A percentile compares a stretch with the other conserved stretches of the same genome.
Evolutionary conservation across 306 rosid species (phyloP).

Genomic region (Casuarina equisetifolia): DNA sequence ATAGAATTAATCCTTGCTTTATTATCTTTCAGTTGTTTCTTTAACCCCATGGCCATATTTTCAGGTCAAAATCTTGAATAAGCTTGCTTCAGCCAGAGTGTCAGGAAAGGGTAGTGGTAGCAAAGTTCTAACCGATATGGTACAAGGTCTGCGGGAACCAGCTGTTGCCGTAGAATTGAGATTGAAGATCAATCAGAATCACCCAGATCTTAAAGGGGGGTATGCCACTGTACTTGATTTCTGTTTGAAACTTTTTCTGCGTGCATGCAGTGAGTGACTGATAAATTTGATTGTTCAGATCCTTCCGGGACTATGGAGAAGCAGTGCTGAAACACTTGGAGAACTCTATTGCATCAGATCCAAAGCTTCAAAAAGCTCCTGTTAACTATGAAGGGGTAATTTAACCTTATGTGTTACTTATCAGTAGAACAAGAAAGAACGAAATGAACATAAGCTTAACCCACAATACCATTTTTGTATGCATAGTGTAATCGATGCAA

Average conservation of each 20-base stretch:
- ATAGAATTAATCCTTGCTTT: not conserved
- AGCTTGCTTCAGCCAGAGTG: slow-evolving; percentile 89
- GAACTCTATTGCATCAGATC: slow-evolving; percentile 52
- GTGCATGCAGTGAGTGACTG: slow-evolving; percentile 32
- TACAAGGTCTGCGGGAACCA: slow-evolving; percentile 82
- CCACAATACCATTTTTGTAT: too few species aligned
- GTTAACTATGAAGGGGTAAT: slow-evolving; percentile 91
- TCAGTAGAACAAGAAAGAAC: not conserved
- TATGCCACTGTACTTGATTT: slow-evolving; percentile 32
- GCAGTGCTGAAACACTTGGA: slow-evolving; percentile 78
- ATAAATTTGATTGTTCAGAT: slow-evolving; percentile 50
- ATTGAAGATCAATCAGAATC: slow-evolving; percentile 78
- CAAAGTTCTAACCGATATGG: slow-evolving; percentile 76
- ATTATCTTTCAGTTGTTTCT: slow-evolving; percentile 1
- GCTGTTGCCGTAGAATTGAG: slow-evolving; percentile 72
- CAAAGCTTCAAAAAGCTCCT: slow-evolving; percentile 72
- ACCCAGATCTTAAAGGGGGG: slow-evolving; percentile 91
- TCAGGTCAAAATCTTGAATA: slow-evolving; percentile 92
- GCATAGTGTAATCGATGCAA: not conserved
- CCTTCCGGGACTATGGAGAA: slow-evolving; percentile 89
- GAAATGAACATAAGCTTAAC: not conserved
- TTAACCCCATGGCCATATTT: slow-evolving; percentile 6
- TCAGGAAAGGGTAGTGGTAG: slow-evolving; percentile 72
- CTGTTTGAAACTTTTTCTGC: slow-evolving; percentile 16
- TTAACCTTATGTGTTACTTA: not conserved